Evolutionary conservation across 306 rosid genomes (phyloP), one percentile per base, ranked within the genome.

Genomic region (Hippophae tibetana): DNA sequence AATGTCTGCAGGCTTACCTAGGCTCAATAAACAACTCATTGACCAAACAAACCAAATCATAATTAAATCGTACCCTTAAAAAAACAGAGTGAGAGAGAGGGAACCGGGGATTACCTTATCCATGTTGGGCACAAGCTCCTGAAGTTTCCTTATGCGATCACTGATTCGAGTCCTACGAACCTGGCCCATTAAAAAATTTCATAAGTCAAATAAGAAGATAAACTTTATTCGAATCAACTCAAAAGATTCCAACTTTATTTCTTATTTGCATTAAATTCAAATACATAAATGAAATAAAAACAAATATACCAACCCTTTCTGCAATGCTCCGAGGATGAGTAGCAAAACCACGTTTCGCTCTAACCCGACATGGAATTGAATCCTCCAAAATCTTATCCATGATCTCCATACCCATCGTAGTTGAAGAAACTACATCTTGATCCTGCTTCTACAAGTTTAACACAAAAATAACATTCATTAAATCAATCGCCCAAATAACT

Each of bases 281-380:
- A 18, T 38, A 13, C 9, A 5, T 5, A n/a, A 25, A 13, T 7
- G 43, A 42, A 62, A 27, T 9, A 57, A 52, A 10, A n/a, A 62
- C 13, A 2, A 58, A 66, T n/a, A 66, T 31, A 31, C 50, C 44
- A 56, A 81, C 97, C 86, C 97, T 90, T 80, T 90, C 97, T 10
- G 97, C 97, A 62, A 90, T 90, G 69, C 97, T 90, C 64, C 97
- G 80, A 13, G 97, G 97, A 81, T 90, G 97, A 0, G 97, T 90
- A 27, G 97, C 97, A 65, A 73, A 87, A 7, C 97, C 97, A 54
- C 95, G 88, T 83, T 90, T 90, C 31, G 97, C 97, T 8, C 97
- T 78, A 58, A 82, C 86, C 25, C 87, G 74, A 31, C 79, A 81
- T 52, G 90, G 82, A 10, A 79, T 85, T 0, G 95, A 79, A 55